Evolutionary conservation across 148 eudicot genomes (phyloP).

Genomic region (Chenopodium album): DNA sequence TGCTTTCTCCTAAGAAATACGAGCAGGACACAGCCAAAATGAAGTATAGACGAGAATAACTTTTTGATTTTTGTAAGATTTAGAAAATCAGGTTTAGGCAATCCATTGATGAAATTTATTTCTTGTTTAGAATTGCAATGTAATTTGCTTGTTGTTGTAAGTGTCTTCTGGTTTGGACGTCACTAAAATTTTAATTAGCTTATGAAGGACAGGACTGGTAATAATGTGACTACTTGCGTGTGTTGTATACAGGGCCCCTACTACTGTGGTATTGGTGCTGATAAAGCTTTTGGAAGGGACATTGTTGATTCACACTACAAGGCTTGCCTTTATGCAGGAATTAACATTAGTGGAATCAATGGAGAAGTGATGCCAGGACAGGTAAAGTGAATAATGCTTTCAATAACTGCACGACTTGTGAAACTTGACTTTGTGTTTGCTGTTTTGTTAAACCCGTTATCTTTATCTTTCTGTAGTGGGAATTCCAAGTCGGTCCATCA

Average conservation of each 20-base stretch:
- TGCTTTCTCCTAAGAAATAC: not conserved
- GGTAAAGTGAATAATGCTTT: constrained; percentile 27
- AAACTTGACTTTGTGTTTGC: not conserved
- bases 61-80: not conserved
- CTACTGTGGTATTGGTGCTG: constrained; percentile 61
- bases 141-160: not conserved
- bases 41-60: not conserved
- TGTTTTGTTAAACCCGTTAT: not conserved
- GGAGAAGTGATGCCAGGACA: constrained; percentile 75
- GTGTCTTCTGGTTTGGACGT: not conserved
- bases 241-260: constrained; percentile 42
- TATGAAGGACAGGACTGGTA: too few species aligned
- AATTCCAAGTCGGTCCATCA: constrained; percentile 63
- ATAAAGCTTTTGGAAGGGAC: constrained; percentile 63
- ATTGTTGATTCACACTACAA: constrained; percentile 61
- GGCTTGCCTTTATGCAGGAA: constrained; percentile 57
- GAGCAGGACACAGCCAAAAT: not conserved
- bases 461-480: constrained; percentile 41
- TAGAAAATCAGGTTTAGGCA: not conserved
- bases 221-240: not conserved
- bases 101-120: not conserved
- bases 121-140: not conserved
- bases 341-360: constrained; percentile 57
- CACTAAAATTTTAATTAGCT: not conserved
- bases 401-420: too few species aligned